phyloP scores from a whole-genome alignment of 2,329 filamentous ascomycete species.

The Phialophora macrospora region DNA sequence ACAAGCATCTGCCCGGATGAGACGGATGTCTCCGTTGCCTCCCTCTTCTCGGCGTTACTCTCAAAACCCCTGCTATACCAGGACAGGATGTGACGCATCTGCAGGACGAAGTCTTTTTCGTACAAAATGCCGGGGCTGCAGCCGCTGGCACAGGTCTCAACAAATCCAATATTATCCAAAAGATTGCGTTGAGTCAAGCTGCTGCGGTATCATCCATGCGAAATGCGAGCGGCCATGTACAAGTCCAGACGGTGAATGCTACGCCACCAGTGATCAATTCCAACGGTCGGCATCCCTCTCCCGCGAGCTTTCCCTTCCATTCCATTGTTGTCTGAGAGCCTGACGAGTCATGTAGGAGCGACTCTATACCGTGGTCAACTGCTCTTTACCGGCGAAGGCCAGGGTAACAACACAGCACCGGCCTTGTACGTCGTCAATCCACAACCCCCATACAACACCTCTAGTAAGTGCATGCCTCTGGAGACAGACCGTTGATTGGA shows the following conservation, averaged over 20 bases:
- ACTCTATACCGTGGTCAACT: conserved; percentile 59
- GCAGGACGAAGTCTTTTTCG: conserved; percentile 59
- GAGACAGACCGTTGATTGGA: too few species aligned
- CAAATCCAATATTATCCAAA: conserved; percentile 58
- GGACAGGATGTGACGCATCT: not conserved
- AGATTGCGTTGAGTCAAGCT: conserved; percentile 55
- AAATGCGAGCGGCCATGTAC: conserved; percentile 50
- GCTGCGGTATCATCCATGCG: conserved; percentile 45
- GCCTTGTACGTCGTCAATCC: conserved; percentile 54
- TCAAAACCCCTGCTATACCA: not conserved
- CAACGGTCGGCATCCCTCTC: conserved; percentile 40
- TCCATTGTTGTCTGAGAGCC: not conserved
- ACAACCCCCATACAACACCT: conserved; percentile 57
- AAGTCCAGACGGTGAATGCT: conserved; percentile 51
- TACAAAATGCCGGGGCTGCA: conserved; percentile 56
- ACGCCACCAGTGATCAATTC: conserved; percentile 56
- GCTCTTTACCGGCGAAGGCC: conserved; percentile 58
- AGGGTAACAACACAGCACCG: conserved; percentile 51
- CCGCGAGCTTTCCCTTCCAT: conserved; percentile 12
- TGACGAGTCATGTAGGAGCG: conserved; percentile 46
- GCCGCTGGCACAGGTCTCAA: conserved; percentile 57
- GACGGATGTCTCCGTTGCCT: not conserved
- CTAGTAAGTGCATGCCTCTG: conserved; percentile 43
- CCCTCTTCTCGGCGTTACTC: not conserved
- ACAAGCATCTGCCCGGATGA: not conserved